Percentiles rank a stretch among this genome's conserved stretches.
phyloP scores from a whole-genome alignment of 345 rosid species.

The Mangifera indica region DNA sequence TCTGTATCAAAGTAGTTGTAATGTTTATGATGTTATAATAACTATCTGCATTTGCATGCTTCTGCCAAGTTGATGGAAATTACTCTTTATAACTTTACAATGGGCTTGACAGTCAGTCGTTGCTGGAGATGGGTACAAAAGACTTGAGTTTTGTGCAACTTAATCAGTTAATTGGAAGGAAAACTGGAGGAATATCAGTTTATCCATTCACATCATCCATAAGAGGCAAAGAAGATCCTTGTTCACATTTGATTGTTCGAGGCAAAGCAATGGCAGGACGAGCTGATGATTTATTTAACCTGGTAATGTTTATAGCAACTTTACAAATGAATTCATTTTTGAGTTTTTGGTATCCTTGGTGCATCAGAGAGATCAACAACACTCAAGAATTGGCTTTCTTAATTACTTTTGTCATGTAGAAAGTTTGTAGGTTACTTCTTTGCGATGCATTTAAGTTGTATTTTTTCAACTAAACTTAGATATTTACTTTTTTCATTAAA shows the following conservation, averaged over 20 bases:
- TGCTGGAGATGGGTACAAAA: conserved; percentile 97
- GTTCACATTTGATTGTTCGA: conserved; percentile 77
- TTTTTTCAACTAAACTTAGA: neutral
- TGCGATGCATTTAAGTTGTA: neutral
- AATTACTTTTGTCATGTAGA: conserved; percentile 11
- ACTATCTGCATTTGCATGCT: neutral
- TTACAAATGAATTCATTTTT: conserved; percentile 7
- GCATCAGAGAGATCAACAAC: neutral
- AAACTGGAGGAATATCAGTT: conserved; percentile 96
- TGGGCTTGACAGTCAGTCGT: conserved; percentile 67
- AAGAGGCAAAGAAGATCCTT: conserved; percentile 70
- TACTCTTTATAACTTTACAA: neutral
- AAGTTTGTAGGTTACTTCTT: neutral
- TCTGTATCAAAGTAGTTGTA: neutral
- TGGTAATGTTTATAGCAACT: conserved; percentile 43
- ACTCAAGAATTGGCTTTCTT: conserved; percentile 8
- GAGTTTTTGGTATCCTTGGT: neutral
- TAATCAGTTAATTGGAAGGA: conserved; percentile 96
- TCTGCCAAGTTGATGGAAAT: neutral
- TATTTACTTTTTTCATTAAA: neutral
- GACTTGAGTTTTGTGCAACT: conserved; percentile 92
- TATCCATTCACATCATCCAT: conserved; percentile 90
- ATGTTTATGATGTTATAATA: neutral
- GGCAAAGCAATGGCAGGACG: conserved; percentile 97
- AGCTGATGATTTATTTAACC: conserved; percentile 82